Conservation (phyloP, 2,329 filamentous ascomycete genomes). For the Tolypocladium nubicola region DNA sequence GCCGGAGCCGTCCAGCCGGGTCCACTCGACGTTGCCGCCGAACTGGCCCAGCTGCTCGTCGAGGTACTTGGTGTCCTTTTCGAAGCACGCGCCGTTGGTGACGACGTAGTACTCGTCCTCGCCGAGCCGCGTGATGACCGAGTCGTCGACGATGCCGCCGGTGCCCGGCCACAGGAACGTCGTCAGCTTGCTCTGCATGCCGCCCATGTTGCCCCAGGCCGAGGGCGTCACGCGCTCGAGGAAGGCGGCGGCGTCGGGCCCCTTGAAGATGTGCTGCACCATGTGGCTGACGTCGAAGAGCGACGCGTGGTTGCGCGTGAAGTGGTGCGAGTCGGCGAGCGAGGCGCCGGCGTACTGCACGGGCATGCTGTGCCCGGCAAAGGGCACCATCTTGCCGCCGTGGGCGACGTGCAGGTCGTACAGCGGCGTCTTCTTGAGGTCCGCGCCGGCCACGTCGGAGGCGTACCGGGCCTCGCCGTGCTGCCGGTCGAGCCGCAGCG, state of each 20-base stretch:
- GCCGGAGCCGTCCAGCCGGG: constrained; percentile 60
- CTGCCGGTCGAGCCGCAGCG: constrained; percentile 3
- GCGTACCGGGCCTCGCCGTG: constrained; percentile 15
- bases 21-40: constrained; percentile 51
- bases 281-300: constrained; percentile 97
- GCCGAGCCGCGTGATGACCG: constrained; percentile 73
- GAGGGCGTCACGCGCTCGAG: constrained; percentile 78
- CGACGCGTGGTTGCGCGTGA: constrained; percentile 79
- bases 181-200: constrained; percentile 72
- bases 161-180: constrained; percentile 67
- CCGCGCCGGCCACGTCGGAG: constrained; percentile 11
- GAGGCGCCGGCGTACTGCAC: constrained; percentile 73
- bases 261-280: constrained; percentile 81
- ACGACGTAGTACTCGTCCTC: constrained; percentile 80
- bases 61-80: constrained; percentile 78
- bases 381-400: constrained; percentile 93
- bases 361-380: constrained; percentile 87
- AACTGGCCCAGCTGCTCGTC: constrained; percentile 52
- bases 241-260: constrained; percentile 69
- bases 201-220: constrained; percentile 50
- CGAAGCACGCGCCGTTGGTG: constrained; percentile 84
- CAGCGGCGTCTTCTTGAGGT: constrained; percentile 56
- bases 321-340: constrained; percentile 77
- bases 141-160: constrained; percentile 92
- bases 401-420: constrained; percentile 68